A percentile compares a stretch with the other conserved stretches of the same genome.
These are phyloP conservation scores for Xylariales sp. DNA, from an alignment of 2,329 filamentous ascomycete species.

Conservation along the genomic window DNA sequence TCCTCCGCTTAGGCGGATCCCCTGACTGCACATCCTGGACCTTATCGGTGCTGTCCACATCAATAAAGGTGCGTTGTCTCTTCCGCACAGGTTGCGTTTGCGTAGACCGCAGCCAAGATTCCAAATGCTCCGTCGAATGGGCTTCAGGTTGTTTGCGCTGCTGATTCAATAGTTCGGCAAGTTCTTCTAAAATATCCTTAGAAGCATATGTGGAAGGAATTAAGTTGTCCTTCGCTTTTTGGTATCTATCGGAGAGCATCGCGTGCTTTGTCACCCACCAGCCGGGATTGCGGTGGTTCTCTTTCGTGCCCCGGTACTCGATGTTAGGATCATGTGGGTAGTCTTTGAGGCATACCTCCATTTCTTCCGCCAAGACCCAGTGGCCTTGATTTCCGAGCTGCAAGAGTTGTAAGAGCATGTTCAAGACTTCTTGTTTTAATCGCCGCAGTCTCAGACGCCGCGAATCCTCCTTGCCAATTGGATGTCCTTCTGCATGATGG, in stretches of 20 bases:
- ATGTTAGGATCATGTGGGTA: not conserved
- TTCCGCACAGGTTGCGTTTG: not conserved
- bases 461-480: too few species aligned
- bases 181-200: not conserved
- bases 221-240: not conserved
- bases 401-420: not conserved
- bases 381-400: constrained; percentile 1
- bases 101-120: not conserved
- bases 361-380: not conserved
- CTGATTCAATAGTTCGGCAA: not conserved
- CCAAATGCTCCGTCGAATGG: not conserved
- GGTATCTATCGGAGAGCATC: not conserved
- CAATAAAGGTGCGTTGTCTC: not conserved
- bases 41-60: not conserved
- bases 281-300: not conserved
- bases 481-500: too few species aligned
- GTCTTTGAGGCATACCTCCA: not conserved
- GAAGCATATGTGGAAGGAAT: not conserved
- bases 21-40: not conserved
- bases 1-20: not conserved
- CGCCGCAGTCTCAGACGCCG: not conserved
- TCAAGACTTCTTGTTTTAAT: constrained; percentile 1
- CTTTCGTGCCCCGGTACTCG: not conserved
- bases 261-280: not conserved
- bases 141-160: not conserved